Evolutionary conservation across 2,329 filamentous ascomycete genomes (phyloP).

Genomic region (Chaetothyriales sp.): DNA sequence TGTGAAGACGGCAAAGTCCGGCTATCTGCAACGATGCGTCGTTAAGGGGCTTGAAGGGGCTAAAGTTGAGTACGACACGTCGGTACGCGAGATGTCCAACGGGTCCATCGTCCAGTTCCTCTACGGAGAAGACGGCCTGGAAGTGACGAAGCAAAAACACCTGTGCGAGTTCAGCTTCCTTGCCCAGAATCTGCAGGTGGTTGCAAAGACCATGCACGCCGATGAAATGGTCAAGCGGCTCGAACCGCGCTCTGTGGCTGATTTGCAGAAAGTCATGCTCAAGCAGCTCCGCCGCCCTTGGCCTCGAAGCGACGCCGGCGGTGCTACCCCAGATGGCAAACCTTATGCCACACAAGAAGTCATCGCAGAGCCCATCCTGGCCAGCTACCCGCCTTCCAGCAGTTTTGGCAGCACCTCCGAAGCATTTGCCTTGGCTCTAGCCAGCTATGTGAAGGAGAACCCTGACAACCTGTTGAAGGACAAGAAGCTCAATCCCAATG

Average conservation of each 20-base stretch:
- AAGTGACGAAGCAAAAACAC: slow-evolving; percentile 88
- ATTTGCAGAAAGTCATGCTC: slow-evolving; percentile 41
- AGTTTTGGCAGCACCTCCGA: slow-evolving; percentile 81
- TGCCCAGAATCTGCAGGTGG: slow-evolving; percentile 67
- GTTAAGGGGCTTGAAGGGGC: slow-evolving; percentile 98
- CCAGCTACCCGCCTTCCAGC: slow-evolving; percentile 58
- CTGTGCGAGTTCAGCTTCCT: slow-evolving; percentile 81
- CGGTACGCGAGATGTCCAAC: slow-evolving; percentile 74
- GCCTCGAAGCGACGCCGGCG: not conserved
- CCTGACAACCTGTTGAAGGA: slow-evolving; percentile 43
- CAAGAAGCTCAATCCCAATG: slow-evolving; percentile 38
- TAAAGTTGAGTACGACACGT: slow-evolving; percentile 81
- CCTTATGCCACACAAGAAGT: slow-evolving; percentile 26
- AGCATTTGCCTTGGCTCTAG: slow-evolving; percentile 58
- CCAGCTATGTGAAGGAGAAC: slow-evolving; percentile 65
- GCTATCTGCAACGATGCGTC: slow-evolving; percentile 88
- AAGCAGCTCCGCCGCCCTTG: slow-evolving; percentile 38
- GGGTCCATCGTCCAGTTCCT: slow-evolving; percentile 88
- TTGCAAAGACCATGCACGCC: slow-evolving; percentile 62
- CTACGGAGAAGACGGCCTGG: slow-evolving; percentile 90
- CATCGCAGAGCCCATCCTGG: slow-evolving; percentile 59
- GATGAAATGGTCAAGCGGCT: slow-evolving; percentile 25
- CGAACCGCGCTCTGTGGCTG: slow-evolving; percentile 4
- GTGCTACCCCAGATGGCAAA: not conserved
- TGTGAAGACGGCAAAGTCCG: slow-evolving; percentile 93